A percentile compares a stretch with the other conserved stretches of the same genome.
These are phyloP conservation scores for Ascochyta koolunga DNA, from an alignment of 2,329 filamentous ascomycete species.

Conservation along the genomic window DNA sequence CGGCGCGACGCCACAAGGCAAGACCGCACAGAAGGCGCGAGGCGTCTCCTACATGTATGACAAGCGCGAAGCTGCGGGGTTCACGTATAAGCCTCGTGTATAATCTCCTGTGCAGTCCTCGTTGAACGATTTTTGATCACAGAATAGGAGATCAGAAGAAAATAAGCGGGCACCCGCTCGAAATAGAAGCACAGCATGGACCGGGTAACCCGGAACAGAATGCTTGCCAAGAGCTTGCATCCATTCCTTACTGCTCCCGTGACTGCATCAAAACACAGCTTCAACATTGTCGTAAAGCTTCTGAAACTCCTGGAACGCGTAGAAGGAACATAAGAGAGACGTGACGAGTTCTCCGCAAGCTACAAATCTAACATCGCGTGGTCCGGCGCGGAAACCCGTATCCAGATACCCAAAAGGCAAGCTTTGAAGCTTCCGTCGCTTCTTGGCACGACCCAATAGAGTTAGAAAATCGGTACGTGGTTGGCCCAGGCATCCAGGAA, in stretches of 20 bases:
- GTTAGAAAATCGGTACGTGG: conserved; percentile 11
- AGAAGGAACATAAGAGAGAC: neutral
- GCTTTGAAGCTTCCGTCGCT: conserved; percentile 8
- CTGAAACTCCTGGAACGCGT: neutral
- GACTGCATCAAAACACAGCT: conserved; percentile 2
- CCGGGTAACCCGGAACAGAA: conserved; percentile 10
- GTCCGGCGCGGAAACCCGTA: neutral
- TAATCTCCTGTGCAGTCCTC: neutral
- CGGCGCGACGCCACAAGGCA: neutral
- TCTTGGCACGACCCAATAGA: conserved; percentile 3
- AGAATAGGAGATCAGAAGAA: conserved; percentile 10
- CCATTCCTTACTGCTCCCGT: conserved; percentile 9
- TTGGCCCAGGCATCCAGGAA: conserved; percentile 12
- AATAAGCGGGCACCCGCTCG: neutral
- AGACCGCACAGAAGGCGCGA: neutral
- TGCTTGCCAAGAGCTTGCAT: conserved; percentile 2
- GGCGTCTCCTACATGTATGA: neutral
- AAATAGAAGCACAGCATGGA: conserved; percentile 13
- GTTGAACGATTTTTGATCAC: conserved; percentile 1
- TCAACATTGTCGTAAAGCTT: neutral
- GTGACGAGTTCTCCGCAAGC: neutral
- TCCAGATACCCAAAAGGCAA: neutral
- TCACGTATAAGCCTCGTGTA: neutral
- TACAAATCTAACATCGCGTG: neutral
- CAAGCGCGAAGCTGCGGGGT: neutral